Evolutionary conservation across 2,329 filamentous ascomycete genomes (phyloP), one percentile per base, ranked within the genome.

Genomic region (Phoma sp.): DNA sequence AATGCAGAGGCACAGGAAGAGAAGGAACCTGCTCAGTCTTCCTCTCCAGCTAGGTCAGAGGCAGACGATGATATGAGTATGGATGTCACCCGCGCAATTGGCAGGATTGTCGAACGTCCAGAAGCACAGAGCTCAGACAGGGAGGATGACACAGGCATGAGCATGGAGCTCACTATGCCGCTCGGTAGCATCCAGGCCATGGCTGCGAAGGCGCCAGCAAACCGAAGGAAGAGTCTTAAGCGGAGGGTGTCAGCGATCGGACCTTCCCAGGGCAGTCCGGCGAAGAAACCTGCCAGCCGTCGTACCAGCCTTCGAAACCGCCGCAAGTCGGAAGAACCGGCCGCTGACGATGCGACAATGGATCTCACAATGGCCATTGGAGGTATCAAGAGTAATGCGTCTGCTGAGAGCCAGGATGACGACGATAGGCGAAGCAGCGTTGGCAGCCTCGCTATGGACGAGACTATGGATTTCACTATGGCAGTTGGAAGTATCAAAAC

Each of bases 21-120:
- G 38, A 80, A 84, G 57, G 80, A 84, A 57, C 81, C 81, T 32
- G 66, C 77, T 5, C 78, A 80, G 53, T 79, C 78, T 4, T 82
- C 81, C 59, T 79, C 78, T 10, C 75, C 77, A 18, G 75, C 76
- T n/a, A 74, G 74, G 42, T 74, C 74, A 47, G 70, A 80, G 20
- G 70, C 77, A 5, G 79, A 80, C 11, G 78, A 82, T 59, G 91
- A 93, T 32, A 87, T 96, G 81, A 95, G 91, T 18, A 97, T 98
- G 93, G 93, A 98, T 65, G 91, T 97, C 7, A 97, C 93, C 2
- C 86, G 85, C 48, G 91, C 86, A 7, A 81, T 96, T 47, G 93
- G 93, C 7, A 85, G 88, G 3, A 97, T 98, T 47, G 75, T 96
- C 17, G 77, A 82, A 5, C 80, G 75, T 26, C 65, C 74, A 42